Evolutionary conservation across 2,329 filamentous ascomycete genomes (phyloP), one percentile per base, ranked within the genome.

Genomic region (Trichoderma sp.): DNA sequence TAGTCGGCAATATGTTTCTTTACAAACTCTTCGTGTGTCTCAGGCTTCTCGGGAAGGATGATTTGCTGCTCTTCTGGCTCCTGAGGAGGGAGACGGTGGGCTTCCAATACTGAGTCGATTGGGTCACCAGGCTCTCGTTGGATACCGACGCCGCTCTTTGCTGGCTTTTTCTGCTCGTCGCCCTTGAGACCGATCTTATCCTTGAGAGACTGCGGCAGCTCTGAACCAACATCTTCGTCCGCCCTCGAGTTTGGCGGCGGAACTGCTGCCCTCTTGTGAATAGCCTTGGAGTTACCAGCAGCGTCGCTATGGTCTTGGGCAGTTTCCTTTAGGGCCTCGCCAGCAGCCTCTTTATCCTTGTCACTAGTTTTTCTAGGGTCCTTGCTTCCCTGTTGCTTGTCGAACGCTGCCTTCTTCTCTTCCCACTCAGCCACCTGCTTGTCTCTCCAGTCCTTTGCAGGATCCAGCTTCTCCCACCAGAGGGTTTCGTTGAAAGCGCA

Each of bases 1-100:
- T 86, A 82, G 11, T 76, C 79, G 68, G 81, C 73, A 36, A 91
- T 83, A 28, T 80, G 83, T 3, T 80, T 72, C 64, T 81, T 75
- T 15, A 90, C 85, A 70, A 80, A 90, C 74, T 91, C 87, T 65
- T 85, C 77, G 74, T 91, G 89, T 1, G 84, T 85, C 32, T 82
- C 73, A 0, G 88, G 88, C 59, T 81, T 80, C 4, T 30, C n/a
- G 3, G 71, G 20, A 11, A 70, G 23, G 7, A 69, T 17, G 9
- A 70, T 30, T 59, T 70, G 47, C 26, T 67, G 66, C 15, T 68
- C 36, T 13, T 61, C 36, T 6, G 39, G 39, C 6, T 68, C 66
- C 26, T 62, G 57, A 15, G 66, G 66, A 12, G 71, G 71, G 11
- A 73, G 55, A 9, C 71, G 68, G 32, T 73, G 61, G 30, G 71